Percentiles rank a stretch among this genome's conserved stretches.
Evolutionary conservation across 164 flowering plant genomes (phyloP).

Genomic region (Piper betle): DNA sequence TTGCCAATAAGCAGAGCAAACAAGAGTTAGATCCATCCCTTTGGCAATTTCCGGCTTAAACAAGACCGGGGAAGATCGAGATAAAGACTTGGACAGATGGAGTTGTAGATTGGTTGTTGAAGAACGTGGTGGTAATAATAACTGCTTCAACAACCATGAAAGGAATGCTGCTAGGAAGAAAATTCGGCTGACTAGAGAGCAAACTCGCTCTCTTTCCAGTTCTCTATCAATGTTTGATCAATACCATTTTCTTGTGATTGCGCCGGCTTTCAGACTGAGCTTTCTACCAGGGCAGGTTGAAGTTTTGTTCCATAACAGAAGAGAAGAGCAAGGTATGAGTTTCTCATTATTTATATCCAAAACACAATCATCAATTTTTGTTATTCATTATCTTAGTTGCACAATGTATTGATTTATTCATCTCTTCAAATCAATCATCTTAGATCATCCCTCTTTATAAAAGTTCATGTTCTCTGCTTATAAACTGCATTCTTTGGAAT

Average conservation of each 20-base stretch:
- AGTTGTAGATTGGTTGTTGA: not conserved
- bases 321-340: not conserved
- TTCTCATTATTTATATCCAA: no score
- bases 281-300: not conserved
- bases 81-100: not conserved
- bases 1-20: no score
- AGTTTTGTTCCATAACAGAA: not conserved
- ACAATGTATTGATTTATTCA: no score
- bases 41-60: not conserved
- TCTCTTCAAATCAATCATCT: no score
- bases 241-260: no score
- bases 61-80: no score
- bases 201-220: constrained; percentile 5
- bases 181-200: constrained; percentile 10
- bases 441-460: no score
- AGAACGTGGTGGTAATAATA: not conserved
- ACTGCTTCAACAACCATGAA: not conserved
- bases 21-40: not conserved
- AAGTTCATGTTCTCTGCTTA: no score
- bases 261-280: not conserved
- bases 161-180: constrained; percentile 6
- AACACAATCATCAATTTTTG: no score
- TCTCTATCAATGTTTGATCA: not conserved
- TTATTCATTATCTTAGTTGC: no score
- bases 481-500: no score